Evolutionary conservation across 2,329 filamentous ascomycete species (phyloP), one percentile per base, ranked within the genome.

Genomic region (Xylaria sp.): DNA sequence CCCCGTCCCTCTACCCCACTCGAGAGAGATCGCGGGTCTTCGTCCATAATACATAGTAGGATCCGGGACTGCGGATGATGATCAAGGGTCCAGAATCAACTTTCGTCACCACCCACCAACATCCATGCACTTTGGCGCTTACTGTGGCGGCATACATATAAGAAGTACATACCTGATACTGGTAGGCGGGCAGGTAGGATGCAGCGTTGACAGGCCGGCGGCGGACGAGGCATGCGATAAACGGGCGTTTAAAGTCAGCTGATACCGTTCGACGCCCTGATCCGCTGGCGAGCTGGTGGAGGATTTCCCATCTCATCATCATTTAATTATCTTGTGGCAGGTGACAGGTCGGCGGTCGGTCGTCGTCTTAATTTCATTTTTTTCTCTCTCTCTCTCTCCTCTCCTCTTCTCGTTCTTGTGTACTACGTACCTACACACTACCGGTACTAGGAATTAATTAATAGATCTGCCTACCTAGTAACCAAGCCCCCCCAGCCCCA

Each of bases 331-430:
- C n/a, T n/a, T n/a, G n/a, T n/a, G n/a, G n/a, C n/a, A n/a, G n/a
- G n/a, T n/a, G n/a, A n/a, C n/a, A n/a, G n/a, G n/a, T n/a, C n/a
- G n/a, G n/a, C n/a, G n/a, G n/a, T n/a, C n/a, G n/a, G n/a, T n/a
- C n/a, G n/a, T n/a, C n/a, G n/a, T n/a, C n/a, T n/a, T 44, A 37
- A 47, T 44, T 50, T 52, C 34, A 39, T 21, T 48, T 16, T 34
- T 40, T 41, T 48, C 20, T 42, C 37, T 37, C 20, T 24, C 13
- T 17, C 49, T 39, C 4, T 19, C 26, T 44, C 16, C 26, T 11
- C 2, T 26, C 13, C 3, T 43, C 29, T 8, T 34, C 11, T 45
- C 42, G 43, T 50, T 51, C 52, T 48, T 50, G 20, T 39, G n/a
- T n/a, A n/a, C n/a, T n/a, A n/a, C n/a, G n/a, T n/a, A n/a, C n/a